A percentile compares a stretch with the other conserved stretches of the same genome.
Evolutionary conservation across 1,284 basidiomycete genomes (phyloP).

Genomic region (Cutaneotrichosporon mucoides): DNA sequence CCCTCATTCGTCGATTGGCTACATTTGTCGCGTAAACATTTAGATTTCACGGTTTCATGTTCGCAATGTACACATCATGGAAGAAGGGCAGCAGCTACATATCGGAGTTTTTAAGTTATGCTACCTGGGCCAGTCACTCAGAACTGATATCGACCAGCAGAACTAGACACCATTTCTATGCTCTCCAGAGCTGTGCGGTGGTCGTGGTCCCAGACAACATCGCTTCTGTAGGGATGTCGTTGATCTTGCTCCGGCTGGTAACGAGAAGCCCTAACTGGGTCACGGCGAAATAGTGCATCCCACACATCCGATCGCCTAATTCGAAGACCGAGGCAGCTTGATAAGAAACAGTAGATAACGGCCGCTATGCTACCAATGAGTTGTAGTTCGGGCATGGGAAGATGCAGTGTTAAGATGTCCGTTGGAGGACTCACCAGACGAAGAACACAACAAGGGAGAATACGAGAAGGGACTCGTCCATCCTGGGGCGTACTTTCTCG

Average conservation of each 20-base stretch:
- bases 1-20: conserved; percentile 37
- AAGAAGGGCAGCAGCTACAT: neutral
- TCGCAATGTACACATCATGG: conserved; percentile 1
- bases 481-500: conserved; percentile 6
- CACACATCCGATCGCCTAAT: conserved; percentile 38
- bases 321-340: conserved; percentile 40
- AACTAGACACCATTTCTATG: neutral
- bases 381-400: neutral
- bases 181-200: neutral
- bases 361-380: conserved; percentile 25
- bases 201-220: neutral
- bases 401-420: neutral
- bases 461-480: conserved; percentile 41
- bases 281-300: conserved; percentile 28
- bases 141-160: neutral
- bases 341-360: conserved; percentile 46
- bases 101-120: neutral
- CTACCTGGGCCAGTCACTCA: neutral
- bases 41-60: neutral
- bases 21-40: conserved; percentile 30
- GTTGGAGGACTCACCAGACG: conserved; percentile 25
- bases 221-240: neutral
- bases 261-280: neutral
- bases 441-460: conserved; percentile 34
- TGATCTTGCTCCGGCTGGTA: neutral